These are phyloP conservation scores for Trebouxiophyceae sp. DNA, from an alignment of 163 green algal genomes.

Conservation along the genomic window DNA sequence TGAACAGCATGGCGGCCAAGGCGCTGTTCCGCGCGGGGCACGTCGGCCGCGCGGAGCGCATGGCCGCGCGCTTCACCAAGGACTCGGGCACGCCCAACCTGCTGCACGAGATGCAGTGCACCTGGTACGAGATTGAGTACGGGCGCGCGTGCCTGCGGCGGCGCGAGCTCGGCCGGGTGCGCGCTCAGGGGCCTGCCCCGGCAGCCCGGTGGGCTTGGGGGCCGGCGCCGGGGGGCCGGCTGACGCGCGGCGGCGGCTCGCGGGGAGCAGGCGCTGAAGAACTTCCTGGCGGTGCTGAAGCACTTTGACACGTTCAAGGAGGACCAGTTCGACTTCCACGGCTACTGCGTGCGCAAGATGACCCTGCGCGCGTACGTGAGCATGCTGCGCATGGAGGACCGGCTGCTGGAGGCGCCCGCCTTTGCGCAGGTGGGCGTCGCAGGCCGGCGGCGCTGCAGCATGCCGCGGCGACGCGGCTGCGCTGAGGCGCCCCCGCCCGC, in stretches of 20 bases:
- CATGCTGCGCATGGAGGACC: constrained; percentile 87
- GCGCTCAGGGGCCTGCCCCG: background rate
- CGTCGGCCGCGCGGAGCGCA: constrained; percentile 62
- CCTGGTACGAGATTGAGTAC: constrained; percentile 85
- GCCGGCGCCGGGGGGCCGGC: too few species aligned
- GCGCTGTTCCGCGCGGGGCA: constrained; percentile 68
- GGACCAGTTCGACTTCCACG: constrained; percentile 99
- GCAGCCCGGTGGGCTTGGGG: too few species aligned
- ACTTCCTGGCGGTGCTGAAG: constrained; percentile 66
- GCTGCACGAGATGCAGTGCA: constrained; percentile 96
- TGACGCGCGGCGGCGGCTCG: too few species aligned
- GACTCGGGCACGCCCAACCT: constrained; percentile 74
- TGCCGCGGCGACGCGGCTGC: constrained; percentile 43
- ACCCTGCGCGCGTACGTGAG: constrained; percentile 90
- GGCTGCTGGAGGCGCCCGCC: constrained; percentile 71
- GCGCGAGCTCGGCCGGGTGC: constrained; percentile 44
- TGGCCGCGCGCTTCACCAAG: constrained; percentile 81
- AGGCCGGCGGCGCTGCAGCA: too few species aligned
- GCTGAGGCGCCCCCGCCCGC: constrained; percentile 30
- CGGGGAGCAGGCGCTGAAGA: constrained; percentile 75
- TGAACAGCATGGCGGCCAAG: constrained; percentile 85
- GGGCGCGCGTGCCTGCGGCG: constrained; percentile 53
- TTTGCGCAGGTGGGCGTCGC: too few species aligned
- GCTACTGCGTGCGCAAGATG: constrained; percentile 95
- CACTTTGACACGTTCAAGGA: constrained; percentile 90